Conservation (phyloP, 2,329 filamentous ascomycete species). For the Aureobasidium zeae region DNA sequence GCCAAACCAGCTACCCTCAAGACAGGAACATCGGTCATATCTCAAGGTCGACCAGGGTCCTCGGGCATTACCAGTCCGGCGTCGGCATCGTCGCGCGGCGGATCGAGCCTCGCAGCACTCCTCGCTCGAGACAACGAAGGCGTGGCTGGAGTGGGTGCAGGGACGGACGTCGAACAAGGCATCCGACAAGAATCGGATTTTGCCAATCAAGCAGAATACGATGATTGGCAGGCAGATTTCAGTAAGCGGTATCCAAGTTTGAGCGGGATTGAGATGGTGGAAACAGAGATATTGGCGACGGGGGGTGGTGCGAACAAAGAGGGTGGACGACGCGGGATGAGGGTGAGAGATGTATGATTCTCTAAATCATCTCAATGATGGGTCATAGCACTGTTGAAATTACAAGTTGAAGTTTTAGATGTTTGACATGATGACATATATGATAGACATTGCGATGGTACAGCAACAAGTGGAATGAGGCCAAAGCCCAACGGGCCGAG, state of each 20-base stretch:
- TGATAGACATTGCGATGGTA: no score
- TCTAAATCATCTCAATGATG: no score
- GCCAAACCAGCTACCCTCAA: constrained; percentile 53
- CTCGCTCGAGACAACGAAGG: constrained; percentile 31
- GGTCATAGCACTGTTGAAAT: no score
- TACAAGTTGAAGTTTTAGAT: no score
- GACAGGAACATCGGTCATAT: constrained; percentile 32
- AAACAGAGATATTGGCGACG: constrained; percentile 32
- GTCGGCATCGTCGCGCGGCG: neutral
- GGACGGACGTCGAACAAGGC: constrained; percentile 8
- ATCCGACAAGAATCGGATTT: neutral
- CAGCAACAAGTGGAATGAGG: no score
- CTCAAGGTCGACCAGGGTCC: constrained; percentile 5
- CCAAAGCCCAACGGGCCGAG: no score
- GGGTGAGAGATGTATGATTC: constrained; percentile 16
- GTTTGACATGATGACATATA: no score
- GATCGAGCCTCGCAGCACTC: constrained; percentile 26
- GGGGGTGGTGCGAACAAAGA: constrained; percentile 10
- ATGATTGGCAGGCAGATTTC: constrained; percentile 59
- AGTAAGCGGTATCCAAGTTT: constrained; percentile 80
- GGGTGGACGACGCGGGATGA: constrained; percentile 13
- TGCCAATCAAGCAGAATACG: neutral
- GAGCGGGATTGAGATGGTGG: constrained; percentile 78
- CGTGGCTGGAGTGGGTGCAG: constrained; percentile 24
- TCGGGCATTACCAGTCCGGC: constrained; percentile 27